Evolutionary conservation across 371 early-diverging fungal species (phyloP), one percentile per base, ranked within the genome.

Genomic region (Lichtheimia ramosa): DNA sequence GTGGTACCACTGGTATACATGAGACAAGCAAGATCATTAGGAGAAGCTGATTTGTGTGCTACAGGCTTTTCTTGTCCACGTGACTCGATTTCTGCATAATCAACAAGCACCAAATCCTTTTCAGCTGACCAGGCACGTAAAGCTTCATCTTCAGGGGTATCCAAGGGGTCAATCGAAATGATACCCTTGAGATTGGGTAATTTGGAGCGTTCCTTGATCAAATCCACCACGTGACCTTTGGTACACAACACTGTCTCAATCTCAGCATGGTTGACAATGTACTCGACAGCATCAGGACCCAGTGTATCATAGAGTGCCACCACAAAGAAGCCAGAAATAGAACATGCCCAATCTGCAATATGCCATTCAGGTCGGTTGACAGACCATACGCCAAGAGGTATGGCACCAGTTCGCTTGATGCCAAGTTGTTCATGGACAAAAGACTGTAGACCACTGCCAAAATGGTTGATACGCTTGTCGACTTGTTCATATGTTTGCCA

Each of bases 281-380:
- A 84, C 58, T 79, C 76, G 14, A 92, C 83, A 0, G 89, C 85
- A 12, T 89, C 91, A 10, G 83, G 81, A n/a, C 97, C 97, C 16
- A 98, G 85, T 5, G 98, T 98, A 69, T 98, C 96, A 72, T 98
- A 98, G 40, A 99, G 81, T 3, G 99, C 97, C 6, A 96, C 95
- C 12, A 92, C 82, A 24, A 83, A 74, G n/a, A 85, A 65, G 55
- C 78, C 77, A 51, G 84, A 85, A 15, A 75, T 62, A 51, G 75
- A 56, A 59, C 82, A 74, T 3, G 83, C 91, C 50, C 83, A 70
- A 55, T 93, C 96, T n/a, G 89, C 68, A 24, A 95, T 82, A 21
- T 89, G 74, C 99, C 99, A 99, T 66, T 99, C 99, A 18, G 90
- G 75, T 43, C 99, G 80, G 71, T 99, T 99, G 63, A 90, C 78